Evolutionary conservation across 768 basidiomycete genomes (phyloP).

Genomic region (Leccinum boreale): DNA sequence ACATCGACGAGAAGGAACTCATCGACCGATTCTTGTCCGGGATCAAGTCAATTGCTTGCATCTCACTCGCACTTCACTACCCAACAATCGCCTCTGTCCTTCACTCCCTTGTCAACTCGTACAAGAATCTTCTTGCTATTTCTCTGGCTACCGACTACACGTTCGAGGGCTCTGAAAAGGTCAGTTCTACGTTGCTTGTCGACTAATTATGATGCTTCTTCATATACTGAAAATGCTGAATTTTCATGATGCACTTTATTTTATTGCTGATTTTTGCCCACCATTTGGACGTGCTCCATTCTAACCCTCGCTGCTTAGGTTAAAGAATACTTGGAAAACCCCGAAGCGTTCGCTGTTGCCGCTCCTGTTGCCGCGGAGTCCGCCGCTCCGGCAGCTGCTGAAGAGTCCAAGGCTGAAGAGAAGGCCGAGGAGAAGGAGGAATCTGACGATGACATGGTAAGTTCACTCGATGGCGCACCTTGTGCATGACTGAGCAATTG

Average conservation of each 20-base stretch:
- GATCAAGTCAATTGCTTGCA: conserved; percentile 92
- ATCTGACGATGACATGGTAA: conserved; percentile 86
- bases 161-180: conserved; percentile 93
- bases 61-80: conserved; percentile 94
- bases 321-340: conserved; percentile 97
- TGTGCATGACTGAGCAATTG: conserved; percentile 3
- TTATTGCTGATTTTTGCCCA: conserved; percentile 28
- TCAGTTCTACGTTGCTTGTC: conserved; percentile 34
- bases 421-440: conserved; percentile 83
- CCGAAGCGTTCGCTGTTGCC: conserved; percentile 91
- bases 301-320: conserved; percentile 45
- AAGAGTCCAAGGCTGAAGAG: conserved; percentile 60
- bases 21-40: conserved; percentile 89
- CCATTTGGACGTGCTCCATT: background rate
- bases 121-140: conserved; percentile 96
- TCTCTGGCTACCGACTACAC: conserved; percentile 90
- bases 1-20: conserved; percentile 89
- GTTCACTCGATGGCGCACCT: conserved; percentile 14
- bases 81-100: conserved; percentile 92
- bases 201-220: conserved; percentile 23
- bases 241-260: conserved; percentile 37
- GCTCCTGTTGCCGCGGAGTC: conserved; percentile 58
- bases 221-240: conserved; percentile 93
- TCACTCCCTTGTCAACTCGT: conserved; percentile 96
- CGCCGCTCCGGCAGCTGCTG: conserved; percentile 52